Conservation (phyloP, 768 basidiomycete species). For the Kwoniella sp. region DNA sequence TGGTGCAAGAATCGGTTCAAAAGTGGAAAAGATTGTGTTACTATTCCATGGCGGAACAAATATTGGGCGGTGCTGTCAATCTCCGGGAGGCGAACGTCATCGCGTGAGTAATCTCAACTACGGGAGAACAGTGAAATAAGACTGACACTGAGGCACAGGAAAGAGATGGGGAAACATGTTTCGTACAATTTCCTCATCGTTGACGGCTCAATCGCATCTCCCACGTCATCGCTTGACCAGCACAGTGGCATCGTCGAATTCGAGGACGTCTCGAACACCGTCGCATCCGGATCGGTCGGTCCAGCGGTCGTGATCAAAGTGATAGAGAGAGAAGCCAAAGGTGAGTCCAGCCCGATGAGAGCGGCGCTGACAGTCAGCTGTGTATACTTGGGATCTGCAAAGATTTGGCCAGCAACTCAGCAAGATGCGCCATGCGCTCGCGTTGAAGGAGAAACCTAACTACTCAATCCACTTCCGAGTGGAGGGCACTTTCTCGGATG, state of each 20-base stretch:
- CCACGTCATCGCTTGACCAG: slow-evolving; percentile 79
- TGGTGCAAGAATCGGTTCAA: slow-evolving; percentile 79
- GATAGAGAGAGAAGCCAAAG: slow-evolving; percentile 77
- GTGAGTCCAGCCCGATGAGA: slow-evolving; percentile 22
- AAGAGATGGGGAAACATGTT: slow-evolving; percentile 82
- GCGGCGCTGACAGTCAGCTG: slow-evolving; percentile 59
- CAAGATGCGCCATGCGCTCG: slow-evolving; percentile 89
- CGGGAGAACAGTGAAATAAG: too few relatives aligned
- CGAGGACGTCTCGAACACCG: slow-evolving; percentile 86
- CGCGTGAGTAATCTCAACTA: slow-evolving; percentile 25
- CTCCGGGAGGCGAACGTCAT: slow-evolving; percentile 95
- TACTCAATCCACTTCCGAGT: slow-evolving; percentile 93
- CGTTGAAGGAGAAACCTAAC: slow-evolving; percentile 86
- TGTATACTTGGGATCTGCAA: slow-evolving; percentile 89
- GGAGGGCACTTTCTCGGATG: slow-evolving; percentile 89
- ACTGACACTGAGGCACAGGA: too few relatives aligned
- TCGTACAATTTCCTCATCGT: slow-evolving; percentile 90
- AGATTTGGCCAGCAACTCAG: slow-evolving; percentile 84
- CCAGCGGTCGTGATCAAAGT: slow-evolving; percentile 89
- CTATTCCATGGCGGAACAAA: slow-evolving; percentile 89
- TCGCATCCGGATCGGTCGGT: slow-evolving; percentile 67
- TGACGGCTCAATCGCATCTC: slow-evolving; percentile 77
- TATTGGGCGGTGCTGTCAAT: slow-evolving; percentile 78
- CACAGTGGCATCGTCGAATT: slow-evolving; percentile 87
- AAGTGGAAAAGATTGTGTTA: slow-evolving; percentile 82